Percentiles rank a stretch among this genome's conserved stretches.
These are phyloP conservation scores for Pyrus communis DNA, from an alignment of 306 rosid species.

Conservation along the genomic window DNA sequence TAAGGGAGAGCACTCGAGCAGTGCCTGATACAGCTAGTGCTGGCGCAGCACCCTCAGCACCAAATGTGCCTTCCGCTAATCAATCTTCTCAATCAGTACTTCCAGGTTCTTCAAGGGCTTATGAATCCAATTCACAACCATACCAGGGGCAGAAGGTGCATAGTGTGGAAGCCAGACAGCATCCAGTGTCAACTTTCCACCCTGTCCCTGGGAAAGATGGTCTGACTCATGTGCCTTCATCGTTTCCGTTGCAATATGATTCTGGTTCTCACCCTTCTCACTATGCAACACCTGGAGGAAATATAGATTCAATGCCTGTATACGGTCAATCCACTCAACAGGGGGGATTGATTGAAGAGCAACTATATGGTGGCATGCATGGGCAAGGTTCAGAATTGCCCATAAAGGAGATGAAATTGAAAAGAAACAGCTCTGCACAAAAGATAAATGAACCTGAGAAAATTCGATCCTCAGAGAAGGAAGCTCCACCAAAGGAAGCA, in stretches of 20 bases:
- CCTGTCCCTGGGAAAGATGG: slow-evolving; percentile 23
- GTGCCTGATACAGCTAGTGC: slow-evolving; percentile 33
- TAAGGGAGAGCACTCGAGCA: slow-evolving; percentile 32
- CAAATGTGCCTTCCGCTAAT: slow-evolving; percentile 34
- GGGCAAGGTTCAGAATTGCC: slow-evolving; percentile 22
- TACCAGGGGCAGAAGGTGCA: slow-evolving; percentile 33
- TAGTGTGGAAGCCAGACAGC: slow-evolving; percentile 41
- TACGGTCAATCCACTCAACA: slow-evolving; percentile 21
- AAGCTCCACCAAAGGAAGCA: slow-evolving; percentile 17
- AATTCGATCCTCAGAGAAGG: slow-evolving; percentile 18
- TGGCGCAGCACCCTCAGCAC: slow-evolving; percentile 28
- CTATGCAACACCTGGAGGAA: slow-evolving; percentile 23
- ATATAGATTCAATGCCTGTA: slow-evolving; percentile 5
- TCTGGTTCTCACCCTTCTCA: slow-evolving; percentile 12
- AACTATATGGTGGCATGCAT: slow-evolving; percentile 16
- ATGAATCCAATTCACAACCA: slow-evolving; percentile 37
- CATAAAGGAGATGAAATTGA: slow-evolving; percentile 22
- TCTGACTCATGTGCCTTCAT: slow-evolving; percentile 17
- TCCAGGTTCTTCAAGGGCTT: slow-evolving; percentile 42
- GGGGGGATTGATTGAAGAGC: slow-evolving; percentile 19
- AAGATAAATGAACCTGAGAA: slow-evolving; percentile 29
- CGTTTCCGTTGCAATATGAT: slow-evolving; percentile 24
- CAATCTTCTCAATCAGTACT: slow-evolving; percentile 40
- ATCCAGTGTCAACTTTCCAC: slow-evolving; percentile 21
- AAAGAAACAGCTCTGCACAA: slow-evolving; percentile 27